Evolutionary conservation across 495 filamentous ascomycete species (phyloP), one percentile per base, ranked within the genome.

Genomic region (Lasiosphaeria ovina): DNA sequence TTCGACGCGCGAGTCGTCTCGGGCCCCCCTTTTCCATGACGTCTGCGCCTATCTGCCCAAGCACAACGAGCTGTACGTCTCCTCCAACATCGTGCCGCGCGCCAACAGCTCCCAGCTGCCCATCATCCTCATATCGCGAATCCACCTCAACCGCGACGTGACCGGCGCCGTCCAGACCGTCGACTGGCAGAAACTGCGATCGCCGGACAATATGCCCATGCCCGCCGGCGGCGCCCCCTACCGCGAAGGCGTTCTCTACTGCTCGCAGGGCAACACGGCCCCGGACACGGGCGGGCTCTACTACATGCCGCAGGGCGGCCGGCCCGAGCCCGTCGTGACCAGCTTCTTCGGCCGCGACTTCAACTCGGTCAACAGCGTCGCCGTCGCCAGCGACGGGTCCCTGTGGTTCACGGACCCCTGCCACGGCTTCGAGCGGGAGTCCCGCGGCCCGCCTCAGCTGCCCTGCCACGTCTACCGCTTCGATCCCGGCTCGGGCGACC

Each of bases 1-100:
- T 36, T 75, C 76, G 9, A 70, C 74, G 1, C 52, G 62, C 0
- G 66, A 71, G 34, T 64, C 66, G 17, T 69, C 69, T 33, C 68
- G 63, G n/a, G 77, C 75, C 48, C 71, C 76, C 10, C 74, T 80
- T 65, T 89, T 89, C 69, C 81, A 86, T 71, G 81, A 85, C 72
- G 83, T 81, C 2, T 85, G 86, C 52, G 78, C 84, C 54, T 90
- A 70, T 57, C 11, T 69, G 31, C 58, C 59, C 12, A 35, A 63
- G 6, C 51, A 56, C 38, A 66, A 77, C 47, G 74, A 78, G 65
- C 74, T 89, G 36, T 88, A 85, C 72, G 74, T 85, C 57, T 87
- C 83, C 35, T 86, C 83, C 42, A 83, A 83, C 70, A 74, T 77
- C 32, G 61, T 79, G 48, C 74, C 75, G 68, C 64, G 69, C 44